Evolutionary conservation across 352 stramenopile genomes (phyloP).

Genomic region (Globisporangium spiculum): DNA sequence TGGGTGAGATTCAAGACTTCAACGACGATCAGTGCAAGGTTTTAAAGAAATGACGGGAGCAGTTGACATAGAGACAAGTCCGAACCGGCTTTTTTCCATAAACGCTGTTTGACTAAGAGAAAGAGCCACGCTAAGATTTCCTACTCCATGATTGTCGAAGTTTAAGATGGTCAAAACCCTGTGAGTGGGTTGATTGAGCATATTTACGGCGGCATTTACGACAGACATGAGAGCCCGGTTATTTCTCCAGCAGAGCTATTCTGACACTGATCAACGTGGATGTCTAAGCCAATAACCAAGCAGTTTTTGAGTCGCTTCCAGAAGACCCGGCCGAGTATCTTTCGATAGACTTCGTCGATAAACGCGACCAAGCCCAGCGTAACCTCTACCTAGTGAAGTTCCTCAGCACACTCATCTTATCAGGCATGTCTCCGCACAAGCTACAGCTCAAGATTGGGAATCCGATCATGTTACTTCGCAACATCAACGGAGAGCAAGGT

Average conservation of each 20-base stretch:
- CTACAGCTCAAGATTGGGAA: conserved; percentile 21
- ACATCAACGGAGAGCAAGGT: conserved; percentile 10
- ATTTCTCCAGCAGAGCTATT: too few species aligned
- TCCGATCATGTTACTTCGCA: conserved; percentile 31
- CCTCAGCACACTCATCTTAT: conserved; percentile 17
- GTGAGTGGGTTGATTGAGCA: too few species aligned
- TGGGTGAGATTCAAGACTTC: not conserved
- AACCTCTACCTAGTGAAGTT: not conserved
- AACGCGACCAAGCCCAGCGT: not conserved
- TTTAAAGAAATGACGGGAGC: not conserved
- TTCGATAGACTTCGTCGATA: not conserved
- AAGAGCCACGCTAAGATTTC: not conserved
- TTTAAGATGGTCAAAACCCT: not conserved
- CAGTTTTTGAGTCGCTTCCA: too few species aligned
- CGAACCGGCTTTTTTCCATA: not conserved
- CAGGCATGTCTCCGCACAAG: conserved; percentile 27
- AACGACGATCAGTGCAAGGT: not conserved
- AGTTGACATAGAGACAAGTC: not conserved
- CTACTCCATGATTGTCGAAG: not conserved
- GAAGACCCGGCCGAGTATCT: not conserved
- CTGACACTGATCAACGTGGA: too few species aligned
- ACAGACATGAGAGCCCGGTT: too few species aligned
- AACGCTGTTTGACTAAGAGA: not conserved
- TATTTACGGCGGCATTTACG: too few species aligned
- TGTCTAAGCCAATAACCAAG: too few species aligned